A percentile compares a stretch with the other conserved stretches of the same genome.
phyloP scores from a whole-genome alignment of 805 yeast genomes.

The Yarrowia sp. region DNA sequence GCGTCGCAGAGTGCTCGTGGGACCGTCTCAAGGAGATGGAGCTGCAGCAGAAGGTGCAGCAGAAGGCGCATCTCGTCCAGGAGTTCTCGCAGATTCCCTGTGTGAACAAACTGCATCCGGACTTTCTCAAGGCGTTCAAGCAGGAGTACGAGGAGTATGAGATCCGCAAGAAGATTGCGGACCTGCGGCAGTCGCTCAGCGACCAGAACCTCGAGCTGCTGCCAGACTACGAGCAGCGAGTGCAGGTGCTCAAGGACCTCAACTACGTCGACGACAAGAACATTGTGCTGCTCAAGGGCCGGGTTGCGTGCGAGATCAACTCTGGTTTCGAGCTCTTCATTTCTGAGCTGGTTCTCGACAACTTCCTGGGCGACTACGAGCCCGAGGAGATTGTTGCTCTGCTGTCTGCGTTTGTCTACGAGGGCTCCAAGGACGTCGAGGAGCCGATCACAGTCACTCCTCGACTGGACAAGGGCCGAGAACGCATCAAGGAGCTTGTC shows the following conservation, averaged over 20 bases:
- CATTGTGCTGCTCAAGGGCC: constrained; percentile 78
- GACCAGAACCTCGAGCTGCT: constrained; percentile 85
- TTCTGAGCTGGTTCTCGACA: constrained; percentile 86
- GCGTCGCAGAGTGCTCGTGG: constrained; percentile 3
- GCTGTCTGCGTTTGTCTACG: constrained; percentile 87
- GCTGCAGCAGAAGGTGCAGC: constrained; percentile 41
- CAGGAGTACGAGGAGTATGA: constrained; percentile 48
- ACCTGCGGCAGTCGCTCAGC: constrained; percentile 61
- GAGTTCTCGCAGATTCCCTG: constrained; percentile 4
- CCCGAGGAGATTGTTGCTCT: constrained; percentile 97
- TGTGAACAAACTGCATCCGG: constrained; percentile 41
- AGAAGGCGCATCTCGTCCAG: neutral
- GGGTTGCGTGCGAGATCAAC: constrained; percentile 80
- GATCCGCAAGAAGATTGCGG: constrained; percentile 53
- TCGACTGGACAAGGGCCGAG: constrained; percentile 60
- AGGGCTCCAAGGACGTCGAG: constrained; percentile 71
- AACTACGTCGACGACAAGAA: constrained; percentile 73
- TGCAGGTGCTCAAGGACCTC: constrained; percentile 70
- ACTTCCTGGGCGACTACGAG: constrained; percentile 87
- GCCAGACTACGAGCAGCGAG: constrained; percentile 91
- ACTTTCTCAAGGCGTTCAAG: constrained; percentile 41
- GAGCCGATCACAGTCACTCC: constrained; percentile 71
- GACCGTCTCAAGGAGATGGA: constrained; percentile 37
- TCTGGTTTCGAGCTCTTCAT: constrained; percentile 86
- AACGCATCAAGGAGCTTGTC: constrained; percentile 68